phyloP scores from a whole-genome alignment of 2,329 filamentous ascomycete genomes.

The Fusarium redolens region DNA sequence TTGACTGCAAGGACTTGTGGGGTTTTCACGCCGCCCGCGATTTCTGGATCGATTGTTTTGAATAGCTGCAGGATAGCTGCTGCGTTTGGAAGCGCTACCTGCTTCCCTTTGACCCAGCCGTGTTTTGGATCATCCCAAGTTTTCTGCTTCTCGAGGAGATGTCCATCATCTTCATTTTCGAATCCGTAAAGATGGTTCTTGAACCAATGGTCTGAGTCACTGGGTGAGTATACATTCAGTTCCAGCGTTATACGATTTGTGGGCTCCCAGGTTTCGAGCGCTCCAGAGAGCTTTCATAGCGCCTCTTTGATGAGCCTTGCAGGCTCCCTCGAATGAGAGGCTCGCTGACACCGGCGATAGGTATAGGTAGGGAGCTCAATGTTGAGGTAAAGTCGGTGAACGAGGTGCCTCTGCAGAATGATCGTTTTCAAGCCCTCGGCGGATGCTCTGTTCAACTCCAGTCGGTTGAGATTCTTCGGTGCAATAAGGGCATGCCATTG shows the following conservation, averaged over 20 bases:
- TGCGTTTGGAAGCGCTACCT: background rate
- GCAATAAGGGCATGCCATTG: background rate
- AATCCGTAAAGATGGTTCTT: constrained; percentile 1
- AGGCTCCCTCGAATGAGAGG: fast-evolving
- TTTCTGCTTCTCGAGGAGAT: background rate
- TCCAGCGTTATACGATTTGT: background rate
- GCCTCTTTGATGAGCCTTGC: background rate
- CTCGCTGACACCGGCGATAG: background rate
- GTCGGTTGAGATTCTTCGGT: background rate
- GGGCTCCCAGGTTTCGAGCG: background rate
- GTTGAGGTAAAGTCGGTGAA: background rate
- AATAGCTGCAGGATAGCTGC: background rate
- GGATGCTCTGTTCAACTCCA: background rate
- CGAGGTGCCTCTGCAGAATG: background rate
- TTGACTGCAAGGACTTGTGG: background rate
- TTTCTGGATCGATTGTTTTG: fast-evolving
- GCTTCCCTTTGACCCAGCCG: background rate
- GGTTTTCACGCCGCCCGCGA: fast-evolving
- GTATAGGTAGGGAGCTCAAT: background rate
- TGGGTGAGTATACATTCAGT: background rate
- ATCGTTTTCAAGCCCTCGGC: background rate
- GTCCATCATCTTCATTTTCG: background rate
- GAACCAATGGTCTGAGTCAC: background rate
- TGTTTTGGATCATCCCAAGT: background rate
- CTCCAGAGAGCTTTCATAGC: background rate